phyloP scores from a whole-genome alignment of 1,284 basidiomycete species.

The Dichomitus squalens region DNA sequence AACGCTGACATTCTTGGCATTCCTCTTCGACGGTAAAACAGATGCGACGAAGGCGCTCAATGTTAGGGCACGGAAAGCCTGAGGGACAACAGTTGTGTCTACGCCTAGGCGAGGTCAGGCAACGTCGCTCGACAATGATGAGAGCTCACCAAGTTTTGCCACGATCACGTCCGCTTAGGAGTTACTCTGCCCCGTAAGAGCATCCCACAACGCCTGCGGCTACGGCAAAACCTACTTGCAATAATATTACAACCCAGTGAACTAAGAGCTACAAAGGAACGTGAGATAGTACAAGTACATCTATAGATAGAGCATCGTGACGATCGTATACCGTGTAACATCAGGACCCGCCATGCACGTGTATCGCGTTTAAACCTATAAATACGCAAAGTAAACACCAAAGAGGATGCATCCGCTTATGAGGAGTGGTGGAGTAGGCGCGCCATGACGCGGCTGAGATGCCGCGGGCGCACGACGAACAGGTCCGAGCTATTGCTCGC shows the following conservation, averaged over 20 bases:
- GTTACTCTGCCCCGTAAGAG: too few species aligned
- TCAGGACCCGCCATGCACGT: neutral
- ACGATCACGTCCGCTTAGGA: too few species aligned
- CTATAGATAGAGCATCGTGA: neutral
- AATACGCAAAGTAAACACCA: neutral
- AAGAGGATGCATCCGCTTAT: neutral
- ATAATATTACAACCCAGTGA: neutral
- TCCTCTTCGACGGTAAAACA: too few species aligned
- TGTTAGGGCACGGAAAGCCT: too few species aligned
- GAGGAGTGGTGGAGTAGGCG: slow-evolving; percentile 15
- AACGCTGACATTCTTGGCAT: too few species aligned
- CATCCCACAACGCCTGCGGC: too few species aligned
- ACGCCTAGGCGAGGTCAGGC: too few species aligned
- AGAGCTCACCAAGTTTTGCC: too few species aligned
- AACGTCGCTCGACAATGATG: too few species aligned
- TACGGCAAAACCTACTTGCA: neutral
- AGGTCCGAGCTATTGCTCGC: slow-evolving; percentile 11
- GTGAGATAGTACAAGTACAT: neutral
- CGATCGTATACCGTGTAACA: neutral
- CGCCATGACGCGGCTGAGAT: slow-evolving; percentile 28
- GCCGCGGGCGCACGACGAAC: slow-evolving; percentile 16
- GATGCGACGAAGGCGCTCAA: too few species aligned
- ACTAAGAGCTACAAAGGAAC: slow-evolving; percentile 1
- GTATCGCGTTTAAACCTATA: neutral
- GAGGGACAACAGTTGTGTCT: too few species aligned